A percentile compares a stretch with the other conserved stretches of the same genome.
Conservation (phyloP, 2,329 filamentous ascomycete genomes). For the Aspergillus fijiensis region DNA sequence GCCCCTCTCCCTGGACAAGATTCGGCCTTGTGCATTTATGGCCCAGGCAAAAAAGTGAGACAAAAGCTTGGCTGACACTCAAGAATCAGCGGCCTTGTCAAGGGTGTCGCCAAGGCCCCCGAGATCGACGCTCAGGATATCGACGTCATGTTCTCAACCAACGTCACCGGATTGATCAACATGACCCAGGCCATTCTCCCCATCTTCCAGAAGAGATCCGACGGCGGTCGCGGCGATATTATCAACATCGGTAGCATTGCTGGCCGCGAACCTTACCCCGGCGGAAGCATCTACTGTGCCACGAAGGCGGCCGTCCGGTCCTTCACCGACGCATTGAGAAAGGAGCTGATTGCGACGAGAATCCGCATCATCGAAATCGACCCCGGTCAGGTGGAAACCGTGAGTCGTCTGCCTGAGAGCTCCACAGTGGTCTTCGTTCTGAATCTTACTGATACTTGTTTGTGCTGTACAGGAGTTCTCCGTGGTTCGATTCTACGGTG, state of each 20-base stretch:
- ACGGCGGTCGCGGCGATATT: slow-evolving; percentile 83
- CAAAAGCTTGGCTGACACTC: too few species aligned
- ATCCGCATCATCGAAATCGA: slow-evolving; percentile 87
- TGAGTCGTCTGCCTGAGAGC: slow-evolving; percentile 34
- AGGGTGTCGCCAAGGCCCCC: slow-evolving; percentile 81
- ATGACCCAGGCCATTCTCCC: slow-evolving; percentile 91
- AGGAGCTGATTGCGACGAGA: slow-evolving; percentile 76
- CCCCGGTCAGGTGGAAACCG: slow-evolving; percentile 88
- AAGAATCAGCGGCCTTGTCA: slow-evolving; percentile 71
- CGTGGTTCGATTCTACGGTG: slow-evolving; percentile 81
- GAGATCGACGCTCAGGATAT: slow-evolving; percentile 81
- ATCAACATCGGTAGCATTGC: slow-evolving; percentile 94
- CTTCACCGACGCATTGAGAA: slow-evolving; percentile 79
- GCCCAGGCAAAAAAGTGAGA: too few species aligned
- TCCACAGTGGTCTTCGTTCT: not conserved
- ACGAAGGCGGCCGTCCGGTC: slow-evolving; percentile 84
- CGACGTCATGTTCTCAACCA: slow-evolving; percentile 83
- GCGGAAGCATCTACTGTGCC: slow-evolving; percentile 88
- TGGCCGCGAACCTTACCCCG: slow-evolving; percentile 80
- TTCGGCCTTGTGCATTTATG: too few species aligned
- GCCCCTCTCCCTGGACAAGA: too few species aligned
- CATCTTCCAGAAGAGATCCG: slow-evolving; percentile 67
- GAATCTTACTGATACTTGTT: slow-evolving; percentile 7
- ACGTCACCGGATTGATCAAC: slow-evolving; percentile 91
- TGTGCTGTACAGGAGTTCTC: slow-evolving; percentile 69